These are phyloP conservation scores for Ceratocystis eucalypticola DNA, from an alignment of 2,329 filamentous ascomycete genomes.

Conservation along the genomic window DNA sequence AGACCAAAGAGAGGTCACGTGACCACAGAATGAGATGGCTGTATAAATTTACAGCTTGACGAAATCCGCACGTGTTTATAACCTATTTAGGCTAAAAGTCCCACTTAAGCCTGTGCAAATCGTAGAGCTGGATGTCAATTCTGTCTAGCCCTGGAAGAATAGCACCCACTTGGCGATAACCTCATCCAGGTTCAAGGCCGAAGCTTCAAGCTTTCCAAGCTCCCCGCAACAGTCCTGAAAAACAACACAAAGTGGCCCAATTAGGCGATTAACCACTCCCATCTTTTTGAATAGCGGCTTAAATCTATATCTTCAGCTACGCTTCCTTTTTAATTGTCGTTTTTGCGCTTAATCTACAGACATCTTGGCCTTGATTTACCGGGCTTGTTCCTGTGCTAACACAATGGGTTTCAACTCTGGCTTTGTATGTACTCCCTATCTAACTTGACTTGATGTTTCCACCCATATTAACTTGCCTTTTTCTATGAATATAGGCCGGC, in stretches of 20 bases:
- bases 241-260: background rate
- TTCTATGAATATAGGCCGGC: slow-evolving; percentile 41
- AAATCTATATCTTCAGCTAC: background rate
- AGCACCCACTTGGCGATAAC: background rate
- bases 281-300: background rate
- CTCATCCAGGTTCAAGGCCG: background rate
- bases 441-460: background rate
- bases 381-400: background rate
- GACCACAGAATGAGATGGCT: background rate
- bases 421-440: slow-evolving; percentile 43
- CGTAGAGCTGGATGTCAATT: background rate
- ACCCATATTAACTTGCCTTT: background rate
- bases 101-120: background rate
- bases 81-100: background rate
- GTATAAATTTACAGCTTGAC: background rate
- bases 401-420: slow-evolving; percentile 61
- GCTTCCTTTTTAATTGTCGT: background rate
- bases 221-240: background rate
- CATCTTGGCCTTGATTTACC: background rate
- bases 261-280: background rate
- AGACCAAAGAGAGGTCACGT: background rate
- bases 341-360: background rate
- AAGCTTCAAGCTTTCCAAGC: background rate
- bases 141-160: background rate
- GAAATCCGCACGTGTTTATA: background rate